phyloP scores from a whole-genome alignment of 2,329 filamentous ascomycete species.

The Blastomyces silverae region DNA sequence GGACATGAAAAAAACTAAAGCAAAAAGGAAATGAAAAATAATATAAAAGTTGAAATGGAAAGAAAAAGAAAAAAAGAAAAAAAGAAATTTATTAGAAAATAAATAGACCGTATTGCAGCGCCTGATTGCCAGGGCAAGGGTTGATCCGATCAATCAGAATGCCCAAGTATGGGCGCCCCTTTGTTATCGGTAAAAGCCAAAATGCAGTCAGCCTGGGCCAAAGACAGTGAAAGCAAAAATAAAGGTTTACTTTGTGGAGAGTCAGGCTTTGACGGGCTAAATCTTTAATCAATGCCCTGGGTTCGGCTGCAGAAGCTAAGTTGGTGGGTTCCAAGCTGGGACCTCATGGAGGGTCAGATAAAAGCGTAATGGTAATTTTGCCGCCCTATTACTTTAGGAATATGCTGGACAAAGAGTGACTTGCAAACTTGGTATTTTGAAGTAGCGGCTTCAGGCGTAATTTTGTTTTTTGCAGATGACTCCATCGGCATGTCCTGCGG shows the following conservation, averaged over 20 bases:
- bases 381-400: constrained; percentile 5
- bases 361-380: constrained; percentile 4
- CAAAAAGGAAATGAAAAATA: constrained; percentile 3
- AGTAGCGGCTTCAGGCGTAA: background rate
- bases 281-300: background rate
- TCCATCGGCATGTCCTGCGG: background rate
- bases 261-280: background rate
- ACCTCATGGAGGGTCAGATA: background rate
- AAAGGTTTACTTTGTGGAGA: background rate
- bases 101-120: constrained; percentile 1
- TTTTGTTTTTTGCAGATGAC: constrained; percentile 1
- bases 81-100: background rate
- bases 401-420: background rate
- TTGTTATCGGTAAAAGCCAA: constrained; percentile 6
- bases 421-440: constrained; percentile 11
- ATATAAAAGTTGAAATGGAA: too few relatives aligned
- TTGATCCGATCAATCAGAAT: background rate
- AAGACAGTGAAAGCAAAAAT: background rate
- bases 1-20: background rate
- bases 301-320: constrained; percentile 10
- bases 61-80: background rate
- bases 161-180: background rate
- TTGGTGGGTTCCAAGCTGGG: constrained; percentile 6
- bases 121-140: constrained; percentile 8
- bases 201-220: constrained; percentile 7